These are phyloP conservation scores for Hypsizygus ulmarius DNA, from an alignment of 1,284 basidiomycete genomes.

Conservation along the genomic window DNA sequence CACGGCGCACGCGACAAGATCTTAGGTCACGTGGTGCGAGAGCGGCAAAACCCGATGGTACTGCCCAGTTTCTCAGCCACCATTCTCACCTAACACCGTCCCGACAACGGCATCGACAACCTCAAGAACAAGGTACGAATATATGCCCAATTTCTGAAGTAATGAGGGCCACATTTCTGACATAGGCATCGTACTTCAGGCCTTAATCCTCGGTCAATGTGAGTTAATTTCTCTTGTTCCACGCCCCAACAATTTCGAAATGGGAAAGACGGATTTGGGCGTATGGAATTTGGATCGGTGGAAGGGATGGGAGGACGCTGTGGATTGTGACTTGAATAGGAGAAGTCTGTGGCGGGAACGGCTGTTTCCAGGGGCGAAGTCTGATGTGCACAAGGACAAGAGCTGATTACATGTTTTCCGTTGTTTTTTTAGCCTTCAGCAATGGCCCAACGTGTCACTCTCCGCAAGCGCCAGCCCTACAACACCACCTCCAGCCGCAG, in stretches of 20 bases:
- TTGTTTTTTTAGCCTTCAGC: slow-evolving; percentile 20
- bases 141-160: slow-evolving; percentile 3
- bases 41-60: slow-evolving; percentile 19
- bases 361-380: no score
- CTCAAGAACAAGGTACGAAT: slow-evolving; percentile 42
- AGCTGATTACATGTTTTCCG: background rate
- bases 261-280: background rate
- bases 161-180: slow-evolving; percentile 10
- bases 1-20: background rate
- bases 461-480: slow-evolving; percentile 98
- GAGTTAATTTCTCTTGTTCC: slow-evolving; percentile 25
- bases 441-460: slow-evolving; percentile 99
- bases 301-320: no score
- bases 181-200: slow-evolving; percentile 6
- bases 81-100: slow-evolving; percentile 19
- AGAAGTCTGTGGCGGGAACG: no score
- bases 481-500: slow-evolving; percentile 98
- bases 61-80: slow-evolving; percentile 39
- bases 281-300: no score
- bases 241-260: slow-evolving; percentile 8
- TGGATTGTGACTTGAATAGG: no score
- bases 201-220: slow-evolving; percentile 27
- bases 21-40: slow-evolving; percentile 9
- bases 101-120: slow-evolving; percentile 38
- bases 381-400: no score